Conservation (phyloP, 1,284 basidiomycete species). For the Sanghuangporus weigelae region DNA sequence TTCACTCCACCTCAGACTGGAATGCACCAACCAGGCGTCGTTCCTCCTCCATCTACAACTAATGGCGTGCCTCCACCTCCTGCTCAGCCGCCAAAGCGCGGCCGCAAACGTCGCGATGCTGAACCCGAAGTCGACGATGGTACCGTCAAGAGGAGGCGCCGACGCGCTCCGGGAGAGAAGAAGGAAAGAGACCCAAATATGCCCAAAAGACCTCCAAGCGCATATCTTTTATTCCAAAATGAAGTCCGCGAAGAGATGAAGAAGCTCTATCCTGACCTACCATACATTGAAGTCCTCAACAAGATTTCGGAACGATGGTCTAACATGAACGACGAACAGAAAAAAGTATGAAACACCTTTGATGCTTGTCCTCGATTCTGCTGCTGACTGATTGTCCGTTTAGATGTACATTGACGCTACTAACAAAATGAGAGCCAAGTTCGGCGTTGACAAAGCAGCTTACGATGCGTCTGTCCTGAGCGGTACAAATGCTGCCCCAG, state of each 20-base stretch:
- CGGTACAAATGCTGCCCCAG: not conserved
- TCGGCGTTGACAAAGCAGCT: conserved; percentile 29
- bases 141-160: conserved; percentile 30
- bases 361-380: conserved; percentile 29
- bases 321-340: conserved; percentile 59
- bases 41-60: not conserved
- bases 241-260: conserved; percentile 75
- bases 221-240: conserved; percentile 96
- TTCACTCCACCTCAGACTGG: conserved; percentile 2
- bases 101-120: conserved; percentile 46
- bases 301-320: conserved; percentile 77
- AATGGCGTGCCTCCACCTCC: not conserved
- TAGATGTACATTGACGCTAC: conserved; percentile 35
- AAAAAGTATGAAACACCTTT: conserved; percentile 49
- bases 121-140: not conserved
- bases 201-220: conserved; percentile 90
- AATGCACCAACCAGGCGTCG: not conserved
- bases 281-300: conserved; percentile 68
- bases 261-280: conserved; percentile 56
- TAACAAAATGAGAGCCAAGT: conserved; percentile 32
- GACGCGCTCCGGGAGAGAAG: conserved; percentile 32
- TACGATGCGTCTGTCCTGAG: conserved; percentile 24
- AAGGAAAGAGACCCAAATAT: conserved; percentile 86
- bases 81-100: conserved; percentile 22
- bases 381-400: conserved; percentile 25